Conservation (phyloP, 2,329 filamentous ascomycete genomes). For the Microthyrium microscopicum region DNA sequence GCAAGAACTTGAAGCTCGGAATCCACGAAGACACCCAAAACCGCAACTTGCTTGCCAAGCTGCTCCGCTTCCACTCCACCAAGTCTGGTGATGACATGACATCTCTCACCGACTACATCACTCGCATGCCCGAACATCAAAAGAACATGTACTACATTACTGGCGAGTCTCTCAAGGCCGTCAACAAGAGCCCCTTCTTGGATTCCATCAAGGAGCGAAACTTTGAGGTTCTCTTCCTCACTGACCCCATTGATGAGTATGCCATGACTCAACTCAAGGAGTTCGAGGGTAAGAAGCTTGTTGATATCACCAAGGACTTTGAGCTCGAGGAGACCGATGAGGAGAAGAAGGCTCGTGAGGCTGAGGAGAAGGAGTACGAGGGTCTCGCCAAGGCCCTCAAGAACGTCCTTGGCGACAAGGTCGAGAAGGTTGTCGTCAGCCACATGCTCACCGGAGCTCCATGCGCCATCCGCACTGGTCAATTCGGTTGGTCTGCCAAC, state of each 20-base stretch:
- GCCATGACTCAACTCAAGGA: conserved; percentile 99
- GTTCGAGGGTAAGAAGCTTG: conserved; percentile 99
- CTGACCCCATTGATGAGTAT: conserved; percentile 98
- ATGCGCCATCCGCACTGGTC: conserved; percentile 96
- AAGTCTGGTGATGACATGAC: conserved; percentile 95
- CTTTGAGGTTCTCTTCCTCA: conserved; percentile 98
- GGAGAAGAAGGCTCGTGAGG: conserved; percentile 92
- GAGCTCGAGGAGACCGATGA: conserved; percentile 99
- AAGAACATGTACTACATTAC: conserved; percentile 99
- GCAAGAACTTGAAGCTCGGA: conserved; percentile 99
- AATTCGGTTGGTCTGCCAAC: conserved; percentile 99
- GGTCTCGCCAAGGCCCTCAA: conserved; percentile 88
- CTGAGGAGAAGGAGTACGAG: conserved; percentile 97
- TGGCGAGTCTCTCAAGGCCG: conserved; percentile 96
- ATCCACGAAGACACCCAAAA: conserved; percentile 99
- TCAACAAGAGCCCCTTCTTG: conserved; percentile 95
- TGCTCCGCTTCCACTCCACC: conserved; percentile 96
- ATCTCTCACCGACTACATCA: conserved; percentile 92
- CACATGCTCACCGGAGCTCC: conserved; percentile 92
- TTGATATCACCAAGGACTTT: conserved; percentile 99
- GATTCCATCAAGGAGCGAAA: conserved; percentile 97
- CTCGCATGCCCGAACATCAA: conserved; percentile 99
- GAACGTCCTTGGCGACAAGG: conserved; percentile 98
- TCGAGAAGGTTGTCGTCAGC: conserved; percentile 98
- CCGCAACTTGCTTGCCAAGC: conserved; percentile 82